A percentile compares a stretch with the other conserved stretches of the same genome.
Conservation (phyloP, 73 alveolate species). For the Paramecium primaurelia region DNA sequence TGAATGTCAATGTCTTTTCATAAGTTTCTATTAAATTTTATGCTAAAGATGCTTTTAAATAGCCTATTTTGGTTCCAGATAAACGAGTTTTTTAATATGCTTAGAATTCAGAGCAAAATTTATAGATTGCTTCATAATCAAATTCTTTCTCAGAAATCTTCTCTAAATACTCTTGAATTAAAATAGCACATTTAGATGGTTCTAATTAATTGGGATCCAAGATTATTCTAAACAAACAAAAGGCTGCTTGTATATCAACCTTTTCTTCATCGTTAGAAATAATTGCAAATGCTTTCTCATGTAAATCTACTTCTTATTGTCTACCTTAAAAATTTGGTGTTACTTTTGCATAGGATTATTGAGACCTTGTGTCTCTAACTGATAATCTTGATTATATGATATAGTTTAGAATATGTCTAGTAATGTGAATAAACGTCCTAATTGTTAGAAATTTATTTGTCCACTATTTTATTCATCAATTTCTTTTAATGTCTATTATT, state of each 20-base stretch:
- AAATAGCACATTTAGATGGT: background rate
- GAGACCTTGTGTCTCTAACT: background rate
- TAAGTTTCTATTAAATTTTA: constrained; percentile 3
- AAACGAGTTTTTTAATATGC: constrained; percentile 1
- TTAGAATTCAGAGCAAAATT: constrained; percentile 7
- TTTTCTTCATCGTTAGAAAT: background rate
- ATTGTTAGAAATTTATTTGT: background rate
- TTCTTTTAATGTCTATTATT: background rate
- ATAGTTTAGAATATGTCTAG: constrained; percentile 14
- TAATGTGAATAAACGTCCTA: constrained; percentile 36
- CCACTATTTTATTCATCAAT: constrained; percentile 13
- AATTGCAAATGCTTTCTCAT: constrained; percentile 1
- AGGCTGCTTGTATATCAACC: constrained; percentile 13
- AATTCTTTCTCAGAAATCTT: background rate
- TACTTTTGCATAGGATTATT: constrained; percentile 40
- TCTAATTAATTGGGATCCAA: constrained; percentile 36
- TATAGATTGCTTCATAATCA: background rate
- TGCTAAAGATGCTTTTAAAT: constrained; percentile 20
- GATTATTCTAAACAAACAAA: constrained; percentile 7
- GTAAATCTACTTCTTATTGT: background rate
- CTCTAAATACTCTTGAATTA: background rate
- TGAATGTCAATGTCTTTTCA: constrained; percentile 37
- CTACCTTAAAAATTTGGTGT: background rate
- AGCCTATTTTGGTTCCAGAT: constrained; percentile 18
- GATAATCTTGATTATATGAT: constrained; percentile 19